phyloP scores from a whole-genome alignment of 176 grass and related monocot genomes.

The Luzula sylvatica region DNA sequence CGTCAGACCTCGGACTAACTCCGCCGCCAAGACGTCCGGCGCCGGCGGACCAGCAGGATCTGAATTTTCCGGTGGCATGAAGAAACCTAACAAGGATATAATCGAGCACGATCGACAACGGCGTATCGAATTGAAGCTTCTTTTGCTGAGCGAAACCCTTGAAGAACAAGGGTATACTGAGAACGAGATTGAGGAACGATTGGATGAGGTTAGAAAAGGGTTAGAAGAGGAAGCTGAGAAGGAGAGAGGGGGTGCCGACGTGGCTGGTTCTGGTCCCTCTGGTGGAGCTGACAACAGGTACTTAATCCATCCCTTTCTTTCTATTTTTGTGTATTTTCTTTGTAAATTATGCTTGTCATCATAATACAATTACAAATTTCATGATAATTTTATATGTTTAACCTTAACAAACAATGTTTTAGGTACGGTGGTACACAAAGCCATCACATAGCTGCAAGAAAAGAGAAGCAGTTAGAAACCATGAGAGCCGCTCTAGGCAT shows the following conservation, averaged over 20 bases:
- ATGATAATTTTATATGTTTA: not conserved
- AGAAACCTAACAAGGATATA: conserved; percentile 89
- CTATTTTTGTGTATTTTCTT: not conserved
- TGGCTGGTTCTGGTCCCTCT: not conserved
- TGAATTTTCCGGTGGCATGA: conserved; percentile 27
- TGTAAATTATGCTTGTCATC: not conserved
- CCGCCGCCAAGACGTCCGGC: conserved; percentile 18
- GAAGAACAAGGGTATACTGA: conserved; percentile 83
- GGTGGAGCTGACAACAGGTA: conserved; percentile 30
- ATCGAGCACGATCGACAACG: conserved; percentile 89
- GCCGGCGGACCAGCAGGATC: not conserved
- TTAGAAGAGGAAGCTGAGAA: conserved; percentile 36
- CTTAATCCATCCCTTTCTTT: conserved; percentile 7
- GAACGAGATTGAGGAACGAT: conserved; percentile 57
- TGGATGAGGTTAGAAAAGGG: conserved; percentile 40
- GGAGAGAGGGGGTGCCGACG: conserved; percentile 1
- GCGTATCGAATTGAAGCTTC: conserved; percentile 60
- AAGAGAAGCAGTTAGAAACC: conserved; percentile 85
- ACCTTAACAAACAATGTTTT: conserved; percentile 1
- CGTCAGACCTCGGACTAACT: conserved; percentile 29
- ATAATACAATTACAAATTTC: not conserved
- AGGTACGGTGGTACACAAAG: conserved; percentile 71
- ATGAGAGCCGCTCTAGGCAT: conserved; percentile 63
- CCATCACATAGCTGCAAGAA: conserved; percentile 74
- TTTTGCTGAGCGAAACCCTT: conserved; percentile 70